Evolutionary conservation across 2,329 filamentous ascomycete genomes (phyloP).

Genomic region (Aureobasidium sp.): DNA sequence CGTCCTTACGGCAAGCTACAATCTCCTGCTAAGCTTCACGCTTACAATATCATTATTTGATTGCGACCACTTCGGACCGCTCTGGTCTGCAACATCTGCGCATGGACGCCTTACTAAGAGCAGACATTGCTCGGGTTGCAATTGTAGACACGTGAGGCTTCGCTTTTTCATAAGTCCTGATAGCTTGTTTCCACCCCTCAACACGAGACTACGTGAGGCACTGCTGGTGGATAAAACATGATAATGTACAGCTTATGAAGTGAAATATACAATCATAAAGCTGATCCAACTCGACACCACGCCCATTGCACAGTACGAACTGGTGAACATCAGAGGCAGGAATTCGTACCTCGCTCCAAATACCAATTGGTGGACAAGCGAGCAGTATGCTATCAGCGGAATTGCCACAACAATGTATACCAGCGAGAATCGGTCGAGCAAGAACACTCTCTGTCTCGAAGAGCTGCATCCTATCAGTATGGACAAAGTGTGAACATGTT

Average conservation of each 20-base stretch:
- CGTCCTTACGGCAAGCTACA: too few relatives aligned
- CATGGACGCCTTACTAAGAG: too few relatives aligned
- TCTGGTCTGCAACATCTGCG: too few relatives aligned
- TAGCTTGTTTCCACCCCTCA: too few relatives aligned
- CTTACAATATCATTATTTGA: background rate
- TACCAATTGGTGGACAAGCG: constrained; percentile 70
- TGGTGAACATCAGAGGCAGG: constrained; percentile 92
- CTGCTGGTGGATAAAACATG: too few relatives aligned
- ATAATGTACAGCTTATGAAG: constrained; percentile 22
- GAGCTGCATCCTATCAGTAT: constrained; percentile 41
- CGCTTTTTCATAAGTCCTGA: too few relatives aligned
- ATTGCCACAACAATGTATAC: constrained; percentile 86
- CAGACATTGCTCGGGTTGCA: too few relatives aligned
- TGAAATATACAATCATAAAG: constrained; percentile 86
- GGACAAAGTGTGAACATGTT: constrained; percentile 9
- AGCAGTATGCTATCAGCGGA: constrained; percentile 82
- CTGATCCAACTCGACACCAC: constrained; percentile 93
- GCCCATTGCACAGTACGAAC: constrained; percentile 88
- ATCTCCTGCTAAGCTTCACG: background rate
- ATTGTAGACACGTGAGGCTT: too few relatives aligned
- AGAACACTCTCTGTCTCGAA: constrained; percentile 70
- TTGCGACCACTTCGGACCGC: too few relatives aligned
- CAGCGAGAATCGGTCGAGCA: constrained; percentile 84
- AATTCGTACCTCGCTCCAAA: constrained; percentile 84
- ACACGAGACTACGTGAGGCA: too few relatives aligned